A percentile compares a stretch with the other conserved stretches of the same genome.
These are phyloP conservation scores for Pleurotus giganteus DNA, from an alignment of 768 basidiomycete genomes.

Conservation along the genomic window DNA sequence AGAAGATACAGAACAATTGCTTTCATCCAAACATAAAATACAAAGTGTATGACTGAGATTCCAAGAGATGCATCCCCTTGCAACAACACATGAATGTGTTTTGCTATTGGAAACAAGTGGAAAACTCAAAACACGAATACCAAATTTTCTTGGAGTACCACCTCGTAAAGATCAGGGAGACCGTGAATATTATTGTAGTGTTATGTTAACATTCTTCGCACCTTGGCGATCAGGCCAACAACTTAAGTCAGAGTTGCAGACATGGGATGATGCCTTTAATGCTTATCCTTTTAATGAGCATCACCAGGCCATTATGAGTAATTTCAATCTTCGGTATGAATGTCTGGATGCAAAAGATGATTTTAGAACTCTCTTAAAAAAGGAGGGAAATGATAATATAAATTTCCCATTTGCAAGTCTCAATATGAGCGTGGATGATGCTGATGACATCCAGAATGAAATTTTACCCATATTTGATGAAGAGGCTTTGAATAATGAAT, in stretches of 20 bases:
- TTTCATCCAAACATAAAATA: too few relatives aligned
- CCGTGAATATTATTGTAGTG: constrained; percentile 26
- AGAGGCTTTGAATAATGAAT: too few relatives aligned
- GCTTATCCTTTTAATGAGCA: constrained; percentile 10
- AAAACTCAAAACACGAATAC: not conserved
- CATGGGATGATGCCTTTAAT: constrained; percentile 23
- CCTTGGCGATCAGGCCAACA: constrained; percentile 30
- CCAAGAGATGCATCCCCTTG: not conserved
- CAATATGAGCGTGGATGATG: not conserved
- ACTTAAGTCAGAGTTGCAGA: constrained; percentile 18
- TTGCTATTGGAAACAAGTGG: not conserved
- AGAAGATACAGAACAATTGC: too few relatives aligned
- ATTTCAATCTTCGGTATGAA: constrained; percentile 24
- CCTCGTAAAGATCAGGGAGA: constrained; percentile 28
- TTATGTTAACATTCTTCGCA: constrained; percentile 32
- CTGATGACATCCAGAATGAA: not conserved
- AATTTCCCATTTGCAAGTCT: not conserved
- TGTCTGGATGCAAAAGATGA: constrained; percentile 25
- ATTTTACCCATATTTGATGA: too few relatives aligned
- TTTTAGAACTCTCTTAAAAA: constrained; percentile 14
- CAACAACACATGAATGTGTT: not conserved
- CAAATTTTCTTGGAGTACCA: constrained; percentile 26
- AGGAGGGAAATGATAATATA: too few relatives aligned
- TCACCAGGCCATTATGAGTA: constrained; percentile 16
- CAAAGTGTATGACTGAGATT: not conserved